Conservation (phyloP, 768 basidiomycete species). For the Lentinula lateritia region DNA sequence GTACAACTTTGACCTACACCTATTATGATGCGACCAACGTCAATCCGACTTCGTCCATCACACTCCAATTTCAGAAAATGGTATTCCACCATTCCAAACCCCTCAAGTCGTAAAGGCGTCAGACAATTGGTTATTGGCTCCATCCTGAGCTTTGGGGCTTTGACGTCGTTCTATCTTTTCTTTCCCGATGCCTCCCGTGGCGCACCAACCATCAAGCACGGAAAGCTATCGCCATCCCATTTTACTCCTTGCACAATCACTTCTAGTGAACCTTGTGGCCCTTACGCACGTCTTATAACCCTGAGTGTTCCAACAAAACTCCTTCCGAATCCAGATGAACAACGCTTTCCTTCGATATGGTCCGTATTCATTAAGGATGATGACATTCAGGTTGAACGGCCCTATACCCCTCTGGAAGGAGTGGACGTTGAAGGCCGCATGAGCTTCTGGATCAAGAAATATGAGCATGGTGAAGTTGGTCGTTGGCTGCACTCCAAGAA, state of each 20-base stretch:
- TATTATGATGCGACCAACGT: not conserved
- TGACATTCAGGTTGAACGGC: slow-evolving; percentile 83
- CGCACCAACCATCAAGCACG: slow-evolving; percentile 32
- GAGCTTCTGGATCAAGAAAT: slow-evolving; percentile 78
- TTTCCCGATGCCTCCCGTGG: slow-evolving; percentile 42
- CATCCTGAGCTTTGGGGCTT: slow-evolving; percentile 33
- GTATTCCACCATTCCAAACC: not conserved
- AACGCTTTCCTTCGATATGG: slow-evolving; percentile 48
- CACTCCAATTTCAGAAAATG: not conserved
- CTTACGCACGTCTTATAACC: slow-evolving; percentile 60
- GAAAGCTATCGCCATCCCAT: slow-evolving; percentile 39
- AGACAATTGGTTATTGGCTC: slow-evolving; percentile 7
- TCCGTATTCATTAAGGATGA: slow-evolving; percentile 81
- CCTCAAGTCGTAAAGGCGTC: not conserved
- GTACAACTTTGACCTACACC: not conserved
- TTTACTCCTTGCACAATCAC: slow-evolving; percentile 59
- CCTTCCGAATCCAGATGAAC: slow-evolving; percentile 21
- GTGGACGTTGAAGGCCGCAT: slow-evolving; percentile 62
- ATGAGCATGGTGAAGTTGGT: slow-evolving; percentile 74
- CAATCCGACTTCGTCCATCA: not conserved
- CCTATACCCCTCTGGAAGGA: slow-evolving; percentile 78
- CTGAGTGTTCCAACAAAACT: slow-evolving; percentile 47
- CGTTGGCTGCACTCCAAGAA: slow-evolving; percentile 74
- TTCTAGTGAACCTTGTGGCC: slow-evolving; percentile 45
- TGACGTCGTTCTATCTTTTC: slow-evolving; percentile 45